Evolutionary conservation across 768 basidiomycete species (phyloP), one percentile per base, ranked within the genome.

Genomic region (Suillus luteus): DNA sequence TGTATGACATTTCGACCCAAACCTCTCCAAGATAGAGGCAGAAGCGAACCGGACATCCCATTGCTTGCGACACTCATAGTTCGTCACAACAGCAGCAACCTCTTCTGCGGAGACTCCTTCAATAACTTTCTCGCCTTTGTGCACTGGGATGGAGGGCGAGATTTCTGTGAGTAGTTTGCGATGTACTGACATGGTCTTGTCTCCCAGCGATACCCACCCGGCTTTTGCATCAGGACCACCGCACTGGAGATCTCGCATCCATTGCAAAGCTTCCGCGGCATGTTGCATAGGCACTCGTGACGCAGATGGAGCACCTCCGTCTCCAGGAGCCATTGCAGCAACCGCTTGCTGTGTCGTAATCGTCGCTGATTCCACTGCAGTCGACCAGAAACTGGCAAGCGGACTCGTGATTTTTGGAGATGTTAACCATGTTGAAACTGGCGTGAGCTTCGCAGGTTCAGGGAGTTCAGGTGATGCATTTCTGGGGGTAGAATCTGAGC

Each of bases 71-170:
- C 88, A 90, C 58, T 87, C 84, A 46, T 85, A 83, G 65, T 88
- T 89, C 9, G 82, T 82, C 19, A 97, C 81, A 24, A 92, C 83
- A 1, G 88, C 82, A 0, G 86, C 88, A 41, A 98, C 81, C 73
- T 99, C 96, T 71, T 97, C 96, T 1, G 95, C 95, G 1, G 94
- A 92, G 12, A 96, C 85, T 4, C 95, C 95, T 72, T 98, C 92
- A 58, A 99, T 89, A 65, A 98, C 93, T 76, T 93, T 92, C 71
- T 90, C 88, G 0, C 92, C 95, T 68, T 88, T 90, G 74, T 94
- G 90, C 3, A 99, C 86, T 0, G 94, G 93, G 38, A 95, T 86
- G 60, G 85, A 79, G 1, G 90, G 82, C 6, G 94, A 96, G 7
- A 96, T 84, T 61, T 90, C 87, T 0, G 91, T 82, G 8, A 86